Evolutionary conservation across 805 yeast genomes (phyloP).

Genomic region (Saccharomycopsis amapae): DNA sequence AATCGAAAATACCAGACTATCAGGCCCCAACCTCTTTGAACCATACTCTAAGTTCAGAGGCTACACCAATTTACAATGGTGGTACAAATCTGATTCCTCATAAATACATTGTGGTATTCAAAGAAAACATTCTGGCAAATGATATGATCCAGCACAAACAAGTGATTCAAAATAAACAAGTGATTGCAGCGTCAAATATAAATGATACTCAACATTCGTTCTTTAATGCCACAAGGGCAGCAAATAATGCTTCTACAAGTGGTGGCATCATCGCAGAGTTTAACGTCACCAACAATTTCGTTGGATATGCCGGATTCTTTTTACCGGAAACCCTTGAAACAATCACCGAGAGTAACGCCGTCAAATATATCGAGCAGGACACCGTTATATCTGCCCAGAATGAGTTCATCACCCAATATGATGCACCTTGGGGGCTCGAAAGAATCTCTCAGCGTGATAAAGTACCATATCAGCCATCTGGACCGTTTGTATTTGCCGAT

Average conservation of each 20-base stretch:
- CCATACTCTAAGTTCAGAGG: no score
- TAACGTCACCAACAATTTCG: not conserved
- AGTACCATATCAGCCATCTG: not conserved
- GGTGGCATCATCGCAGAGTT: not conserved
- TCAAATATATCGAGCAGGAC: constrained; percentile 59
- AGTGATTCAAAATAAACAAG: not conserved
- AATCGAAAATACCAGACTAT: no score
- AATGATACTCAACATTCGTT: no score
- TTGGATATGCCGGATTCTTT: not conserved
- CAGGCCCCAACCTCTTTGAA: no score
- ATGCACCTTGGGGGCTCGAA: constrained; percentile 72
- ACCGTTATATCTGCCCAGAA: no score
- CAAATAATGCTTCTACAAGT: not conserved
- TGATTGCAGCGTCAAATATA: no score
- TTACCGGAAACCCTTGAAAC: not conserved
- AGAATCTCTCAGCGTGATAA: constrained; percentile 47
- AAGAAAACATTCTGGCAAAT: not conserved
- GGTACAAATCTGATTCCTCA: constrained; percentile 5
- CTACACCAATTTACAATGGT: no score
- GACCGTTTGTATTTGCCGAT: constrained; percentile 4
- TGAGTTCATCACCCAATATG: constrained; percentile 46
- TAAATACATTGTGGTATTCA: constrained; percentile 13
- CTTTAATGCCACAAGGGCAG: not conserved
- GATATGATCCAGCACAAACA: not conserved
- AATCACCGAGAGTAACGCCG: constrained; percentile 34